phyloP scores from a whole-genome alignment of 345 rosid genomes.

The Laguncularia racemosa region DNA sequence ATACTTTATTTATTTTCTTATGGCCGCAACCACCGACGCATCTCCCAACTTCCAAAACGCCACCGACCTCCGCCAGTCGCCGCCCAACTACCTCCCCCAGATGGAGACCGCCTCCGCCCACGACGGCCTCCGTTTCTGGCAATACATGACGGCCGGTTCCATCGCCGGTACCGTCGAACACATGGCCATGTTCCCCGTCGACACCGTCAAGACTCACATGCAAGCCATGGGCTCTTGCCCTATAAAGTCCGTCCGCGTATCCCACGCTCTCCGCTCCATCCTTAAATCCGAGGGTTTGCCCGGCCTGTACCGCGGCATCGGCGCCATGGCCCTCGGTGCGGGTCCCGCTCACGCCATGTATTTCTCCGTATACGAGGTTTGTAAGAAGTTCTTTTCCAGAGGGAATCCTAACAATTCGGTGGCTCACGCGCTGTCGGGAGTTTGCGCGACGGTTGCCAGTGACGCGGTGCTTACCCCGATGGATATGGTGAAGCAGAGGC shows the following conservation, averaged over 20 bases:
- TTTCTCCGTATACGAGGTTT: constrained; percentile 77
- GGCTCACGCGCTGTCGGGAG: constrained; percentile 86
- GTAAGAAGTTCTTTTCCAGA: constrained; percentile 62
- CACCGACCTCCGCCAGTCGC: not conserved
- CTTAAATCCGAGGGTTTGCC: constrained; percentile 59
- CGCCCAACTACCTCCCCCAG: constrained; percentile 59
- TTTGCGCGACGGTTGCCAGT: constrained; percentile 83
- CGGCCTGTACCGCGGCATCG: constrained; percentile 82
- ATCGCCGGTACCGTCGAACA: constrained; percentile 89
- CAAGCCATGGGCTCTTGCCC: constrained; percentile 97
- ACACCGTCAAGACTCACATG: constrained; percentile 93
- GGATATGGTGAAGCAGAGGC: constrained; percentile 98
- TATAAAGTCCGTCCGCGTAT: constrained; percentile 61
- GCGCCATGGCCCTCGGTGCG: constrained; percentile 97
- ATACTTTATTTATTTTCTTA: too few relatives aligned
- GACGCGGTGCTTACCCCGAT: constrained; percentile 94
- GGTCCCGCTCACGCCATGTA: constrained; percentile 99
- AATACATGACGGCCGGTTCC: constrained; percentile 94
- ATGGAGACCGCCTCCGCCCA: constrained; percentile 13
- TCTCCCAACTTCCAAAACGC: too few relatives aligned
- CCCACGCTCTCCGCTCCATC: constrained; percentile 72
- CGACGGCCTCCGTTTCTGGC: constrained; percentile 76
- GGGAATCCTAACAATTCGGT: constrained; percentile 60
- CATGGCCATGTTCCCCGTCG: constrained; percentile 99
- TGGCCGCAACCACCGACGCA: too few relatives aligned